These are phyloP conservation scores for Neonectria coccinea DNA, from an alignment of 2,329 filamentous ascomycete species.

Conservation along the genomic window DNA sequence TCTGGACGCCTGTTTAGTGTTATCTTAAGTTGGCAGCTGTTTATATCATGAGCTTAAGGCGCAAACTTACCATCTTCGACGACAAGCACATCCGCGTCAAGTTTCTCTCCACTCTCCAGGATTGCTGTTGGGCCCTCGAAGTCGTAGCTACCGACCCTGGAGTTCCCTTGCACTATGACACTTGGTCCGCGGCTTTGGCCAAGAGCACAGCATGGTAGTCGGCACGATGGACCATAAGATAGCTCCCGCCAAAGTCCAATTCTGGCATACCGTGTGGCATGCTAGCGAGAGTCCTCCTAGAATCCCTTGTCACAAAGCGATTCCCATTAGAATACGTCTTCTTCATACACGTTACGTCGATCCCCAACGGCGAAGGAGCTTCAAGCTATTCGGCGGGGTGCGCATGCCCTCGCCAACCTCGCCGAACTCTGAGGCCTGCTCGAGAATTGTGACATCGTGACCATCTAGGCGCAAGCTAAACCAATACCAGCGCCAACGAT, in stretches of 20 bases:
- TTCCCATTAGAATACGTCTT: constrained; percentile 41
- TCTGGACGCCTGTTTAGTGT: too few species aligned
- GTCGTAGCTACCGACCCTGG: not conserved
- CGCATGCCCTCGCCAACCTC: constrained; percentile 43
- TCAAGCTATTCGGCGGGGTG: constrained; percentile 48
- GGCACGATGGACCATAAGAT: constrained; percentile 15
- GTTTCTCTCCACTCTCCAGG: not conserved
- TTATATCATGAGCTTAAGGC: too few species aligned
- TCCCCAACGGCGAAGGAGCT: constrained; percentile 44
- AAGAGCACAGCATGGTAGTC: constrained; percentile 13
- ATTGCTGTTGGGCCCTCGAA: constrained; percentile 9
- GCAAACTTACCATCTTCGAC: constrained; percentile 60
- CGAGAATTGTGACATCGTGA: too few species aligned
- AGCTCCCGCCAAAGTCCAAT: constrained; percentile 17
- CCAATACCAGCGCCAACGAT: constrained; percentile 2
- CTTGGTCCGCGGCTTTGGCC: not conserved
- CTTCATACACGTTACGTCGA: constrained; percentile 44
- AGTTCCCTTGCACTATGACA: constrained; percentile 2
- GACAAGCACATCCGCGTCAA: constrained; percentile 53
- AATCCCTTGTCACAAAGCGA: constrained; percentile 45
- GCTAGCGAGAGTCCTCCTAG: constrained; percentile 42
- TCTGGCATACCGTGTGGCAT: constrained; percentile 17
- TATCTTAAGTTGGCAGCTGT: too few species aligned
- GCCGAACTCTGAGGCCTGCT: too few species aligned
- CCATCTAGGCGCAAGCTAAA: too few species aligned